A percentile compares a stretch with the other conserved stretches of the same genome.
These are phyloP conservation scores for Rickenella mellea DNA, from an alignment of 768 basidiomycete species.

Conservation along the genomic window DNA sequence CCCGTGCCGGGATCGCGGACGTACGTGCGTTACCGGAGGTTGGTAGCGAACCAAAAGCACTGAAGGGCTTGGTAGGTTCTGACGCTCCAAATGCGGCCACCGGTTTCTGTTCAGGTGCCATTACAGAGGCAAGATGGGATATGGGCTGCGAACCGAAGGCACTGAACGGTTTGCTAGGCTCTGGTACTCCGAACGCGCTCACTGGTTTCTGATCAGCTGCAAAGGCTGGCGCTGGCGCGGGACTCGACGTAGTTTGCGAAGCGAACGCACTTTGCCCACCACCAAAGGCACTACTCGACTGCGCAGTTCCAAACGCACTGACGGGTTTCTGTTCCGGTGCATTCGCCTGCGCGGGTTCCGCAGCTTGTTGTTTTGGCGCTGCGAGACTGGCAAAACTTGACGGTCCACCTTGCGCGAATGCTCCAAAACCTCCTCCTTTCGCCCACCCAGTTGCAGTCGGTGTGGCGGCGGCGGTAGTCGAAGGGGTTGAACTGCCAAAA, in stretches of 20 bases:
- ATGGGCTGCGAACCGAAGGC: background rate
- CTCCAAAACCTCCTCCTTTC: conserved; percentile 23
- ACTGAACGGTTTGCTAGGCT: background rate
- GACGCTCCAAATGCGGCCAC: background rate
- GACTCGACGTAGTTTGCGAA: background rate
- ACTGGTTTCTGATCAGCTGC: too few species aligned
- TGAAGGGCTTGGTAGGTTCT: background rate
- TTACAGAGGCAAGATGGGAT: too few species aligned
- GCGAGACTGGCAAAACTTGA: conserved; percentile 10
- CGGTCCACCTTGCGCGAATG: conserved; percentile 17
- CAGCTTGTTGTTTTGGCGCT: conserved; percentile 16
- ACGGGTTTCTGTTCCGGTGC: background rate
- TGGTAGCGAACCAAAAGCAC: background rate
- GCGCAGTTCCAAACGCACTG: background rate
- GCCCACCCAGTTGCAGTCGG: conserved; percentile 5
- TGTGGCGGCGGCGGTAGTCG: conserved; percentile 10
- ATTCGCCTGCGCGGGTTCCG: background rate
- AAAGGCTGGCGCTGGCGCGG: background rate
- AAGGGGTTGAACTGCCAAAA: conserved; percentile 8
- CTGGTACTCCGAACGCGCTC: background rate
- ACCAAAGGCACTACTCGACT: background rate
- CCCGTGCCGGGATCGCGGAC: background rate
- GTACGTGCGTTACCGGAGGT: background rate
- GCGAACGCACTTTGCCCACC: background rate
- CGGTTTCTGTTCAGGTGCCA: too few species aligned